Base-by-base conservation (phyloP, 2,329 filamentous ascomycete species). In the Scytalidium lignicola region DNA sequence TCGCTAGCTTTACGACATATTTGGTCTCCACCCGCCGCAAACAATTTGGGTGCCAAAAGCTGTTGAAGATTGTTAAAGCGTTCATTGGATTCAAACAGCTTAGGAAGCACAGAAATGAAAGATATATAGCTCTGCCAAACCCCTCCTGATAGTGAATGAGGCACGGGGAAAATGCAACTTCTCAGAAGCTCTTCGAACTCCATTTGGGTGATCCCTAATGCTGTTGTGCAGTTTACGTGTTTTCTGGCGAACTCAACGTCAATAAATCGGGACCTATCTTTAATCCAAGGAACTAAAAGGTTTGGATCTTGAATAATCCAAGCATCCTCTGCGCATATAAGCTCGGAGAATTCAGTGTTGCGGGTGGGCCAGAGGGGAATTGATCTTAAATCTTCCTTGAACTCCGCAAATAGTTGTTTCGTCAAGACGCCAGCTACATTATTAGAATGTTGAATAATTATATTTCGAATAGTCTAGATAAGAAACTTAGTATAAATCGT, bases 201-300 rank as follows among this genome's bases (percentile, higher is more conserved):
- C 8, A 56, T 12, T 22, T 32, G 46, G 3, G 51, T 43, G 9
- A 57, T 51, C 40, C 18, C 45, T 10, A 54, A 41, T 44, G 19
- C 44, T 12, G 22, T 3, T 2, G 56, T 44, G n/a, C 48, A 52
- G 19, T 46, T 39, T 26, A 2, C 10, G 32, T n/a, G n/a, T 51
- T 50, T 7, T 21, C 17, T 40, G 8, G 28, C 2, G 17, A 53
- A 43, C 28, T 26, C 15, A 12, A 53, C 44, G 26, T 53, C 20
- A 21, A 63, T 52, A 19, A 63, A 59, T 18, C 42, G 41, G 29
- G 19, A 12, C 8, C 43, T 41, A n/a, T 55, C 45, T 43, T 52
- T 55, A 26, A 61, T 54, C 51, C 53, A 58, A 17, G 58, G 56
- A 26, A 58, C 55, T 12, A 59, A 28, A 41, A 63, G 47, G 19